phyloP scores from a whole-genome alignment of 768 basidiomycete species.

The Leucocoprinus sp. region DNA sequence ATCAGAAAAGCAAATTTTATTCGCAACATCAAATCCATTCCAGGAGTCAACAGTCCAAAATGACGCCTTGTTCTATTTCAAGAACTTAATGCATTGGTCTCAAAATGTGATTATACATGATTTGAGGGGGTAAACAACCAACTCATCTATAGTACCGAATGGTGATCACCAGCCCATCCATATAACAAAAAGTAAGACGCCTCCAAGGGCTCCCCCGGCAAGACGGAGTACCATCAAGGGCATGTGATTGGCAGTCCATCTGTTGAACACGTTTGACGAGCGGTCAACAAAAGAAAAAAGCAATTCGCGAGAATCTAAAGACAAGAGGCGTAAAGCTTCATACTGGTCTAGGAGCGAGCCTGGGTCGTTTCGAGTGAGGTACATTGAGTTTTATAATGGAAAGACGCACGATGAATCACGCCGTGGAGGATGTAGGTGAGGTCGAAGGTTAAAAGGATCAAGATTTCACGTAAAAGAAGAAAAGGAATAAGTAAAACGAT shows the following conservation, averaged over 20 bases:
- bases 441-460: conserved; percentile 18
- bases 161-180: conserved; percentile 20
- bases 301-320: conserved; percentile 28
- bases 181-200: conserved; percentile 23
- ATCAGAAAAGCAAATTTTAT: too few relatives aligned
- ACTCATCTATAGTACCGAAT: conserved; percentile 1
- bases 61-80: neutral
- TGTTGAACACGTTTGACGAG: conserved; percentile 28
- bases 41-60: too few relatives aligned
- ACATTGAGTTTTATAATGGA: neutral
- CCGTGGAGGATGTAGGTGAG: conserved; percentile 30
- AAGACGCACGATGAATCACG: conserved; percentile 21
- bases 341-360: conserved; percentile 26
- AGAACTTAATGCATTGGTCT: neutral
- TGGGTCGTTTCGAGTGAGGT: conserved; percentile 7
- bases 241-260: conserved; percentile 28
- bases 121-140: neutral
- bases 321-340: conserved; percentile 22
- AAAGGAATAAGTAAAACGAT: conserved; percentile 22
- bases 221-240: conserved; percentile 27
- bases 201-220: conserved; percentile 21
- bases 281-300: conserved; percentile 30
- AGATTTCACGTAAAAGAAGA: conserved; percentile 12
- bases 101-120: conserved; percentile 3
- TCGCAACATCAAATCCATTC: too few relatives aligned